Conservation (phyloP, 768 basidiomycete species). For the Lactarius vividus region DNA sequence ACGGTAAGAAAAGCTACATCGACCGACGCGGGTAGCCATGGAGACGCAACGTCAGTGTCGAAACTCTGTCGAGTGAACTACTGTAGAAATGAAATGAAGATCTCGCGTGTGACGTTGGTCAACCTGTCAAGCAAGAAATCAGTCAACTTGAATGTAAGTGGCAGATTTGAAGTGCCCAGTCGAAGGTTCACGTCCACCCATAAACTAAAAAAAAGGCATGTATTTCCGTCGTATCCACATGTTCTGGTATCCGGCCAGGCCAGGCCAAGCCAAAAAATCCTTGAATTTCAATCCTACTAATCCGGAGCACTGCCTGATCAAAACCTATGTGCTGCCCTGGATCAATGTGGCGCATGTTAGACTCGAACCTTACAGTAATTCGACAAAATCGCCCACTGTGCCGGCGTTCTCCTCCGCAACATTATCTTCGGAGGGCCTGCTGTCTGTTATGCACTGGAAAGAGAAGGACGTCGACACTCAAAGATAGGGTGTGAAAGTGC, state of each 20-base stretch:
- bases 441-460: slow-evolving; percentile 10
- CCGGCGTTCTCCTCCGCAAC: neutral
- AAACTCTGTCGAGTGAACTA: too few species aligned
- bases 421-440: slow-evolving; percentile 4
- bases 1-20: too few species aligned
- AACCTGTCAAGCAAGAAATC: neutral
- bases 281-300: neutral
- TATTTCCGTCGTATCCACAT: neutral
- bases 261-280: neutral
- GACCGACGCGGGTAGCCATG: too few species aligned
- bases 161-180: neutral
- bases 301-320: neutral
- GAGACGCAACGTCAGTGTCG: too few species aligned
- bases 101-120: neutral
- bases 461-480: neutral
- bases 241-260: neutral
- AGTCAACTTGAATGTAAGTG: neutral
- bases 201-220: neutral
- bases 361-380: neutral
- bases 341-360: neutral
- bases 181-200: neutral
- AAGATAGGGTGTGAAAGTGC: neutral
- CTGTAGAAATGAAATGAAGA: too few species aligned
- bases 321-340: slow-evolving; percentile 8
- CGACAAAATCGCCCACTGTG: slow-evolving; percentile 1